These are phyloP conservation scores for Raphanus sativus DNA, from an alignment of 345 rosid genomes.

Conservation along the genomic window DNA sequence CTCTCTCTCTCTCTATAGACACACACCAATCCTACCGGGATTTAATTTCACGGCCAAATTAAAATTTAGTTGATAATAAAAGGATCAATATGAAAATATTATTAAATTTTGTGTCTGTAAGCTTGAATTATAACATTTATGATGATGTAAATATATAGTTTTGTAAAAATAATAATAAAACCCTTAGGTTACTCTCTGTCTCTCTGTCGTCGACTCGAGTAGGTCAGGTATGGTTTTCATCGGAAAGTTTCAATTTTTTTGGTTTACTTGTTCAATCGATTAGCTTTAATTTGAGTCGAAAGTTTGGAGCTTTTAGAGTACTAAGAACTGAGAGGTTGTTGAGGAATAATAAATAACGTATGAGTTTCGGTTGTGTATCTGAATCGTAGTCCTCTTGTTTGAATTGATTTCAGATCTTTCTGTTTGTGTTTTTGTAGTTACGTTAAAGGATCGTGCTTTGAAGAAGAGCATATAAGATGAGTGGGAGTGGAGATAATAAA, in stretches of 20 bases:
- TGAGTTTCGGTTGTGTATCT: neutral
- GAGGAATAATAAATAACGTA: neutral
- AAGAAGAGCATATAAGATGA: slow-evolving; percentile 49
- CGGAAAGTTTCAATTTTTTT: slow-evolving; percentile 7
- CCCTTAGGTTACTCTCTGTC: neutral
- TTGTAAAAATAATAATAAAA: neutral
- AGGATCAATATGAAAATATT: slow-evolving; percentile 10
- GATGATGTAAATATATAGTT: neutral
- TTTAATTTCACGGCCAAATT: slow-evolving; percentile 5
- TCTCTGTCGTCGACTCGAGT: neutral
- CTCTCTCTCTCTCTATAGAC: neutral
- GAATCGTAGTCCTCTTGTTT: neutral
- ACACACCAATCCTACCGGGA: neutral
- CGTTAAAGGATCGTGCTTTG: neutral
- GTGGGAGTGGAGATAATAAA: slow-evolving; percentile 64
- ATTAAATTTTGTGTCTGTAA: neutral
- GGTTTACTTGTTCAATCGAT: neutral
- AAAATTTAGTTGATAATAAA: neutral
- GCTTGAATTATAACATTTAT: neutral
- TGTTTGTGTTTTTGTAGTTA: slow-evolving; percentile 1
- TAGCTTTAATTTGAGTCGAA: neutral
- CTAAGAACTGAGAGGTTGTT: neutral
- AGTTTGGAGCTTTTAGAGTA: neutral
- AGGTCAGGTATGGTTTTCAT: slow-evolving; percentile 29
- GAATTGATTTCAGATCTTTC: slow-evolving; percentile 20